These are phyloP conservation scores for Rhodamnia argentea DNA, from an alignment of 345 rosid genomes.

Conservation along the genomic window DNA sequence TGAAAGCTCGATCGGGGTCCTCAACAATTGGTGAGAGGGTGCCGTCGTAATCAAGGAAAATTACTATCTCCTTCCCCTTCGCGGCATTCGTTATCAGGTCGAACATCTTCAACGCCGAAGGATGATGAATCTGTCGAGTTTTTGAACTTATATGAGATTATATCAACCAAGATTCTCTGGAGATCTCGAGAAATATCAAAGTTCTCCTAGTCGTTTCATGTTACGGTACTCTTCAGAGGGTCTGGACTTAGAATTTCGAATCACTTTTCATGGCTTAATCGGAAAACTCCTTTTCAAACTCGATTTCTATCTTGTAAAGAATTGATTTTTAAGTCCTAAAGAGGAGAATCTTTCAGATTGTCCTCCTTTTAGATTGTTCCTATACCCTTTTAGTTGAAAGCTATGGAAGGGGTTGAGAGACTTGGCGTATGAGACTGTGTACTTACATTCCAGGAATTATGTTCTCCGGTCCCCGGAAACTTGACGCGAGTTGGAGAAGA, in stretches of 20 bases:
- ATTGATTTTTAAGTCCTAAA: neutral
- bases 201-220: neutral
- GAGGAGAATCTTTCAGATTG: neutral
- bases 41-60: constrained; percentile 95
- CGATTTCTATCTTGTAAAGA: neutral
- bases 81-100: constrained; percentile 50
- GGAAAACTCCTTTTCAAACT: neutral
- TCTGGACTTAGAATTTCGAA: neutral
- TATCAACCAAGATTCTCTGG: neutral
- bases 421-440: neutral
- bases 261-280: neutral
- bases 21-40: constrained; percentile 93
- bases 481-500: constrained; percentile 75
- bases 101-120: constrained; percentile 74
- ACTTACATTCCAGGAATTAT: constrained; percentile 63
- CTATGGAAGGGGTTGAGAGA: neutral
- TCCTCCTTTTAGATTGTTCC: neutral
- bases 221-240: neutral
- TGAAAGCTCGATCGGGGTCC: constrained; percentile 92
- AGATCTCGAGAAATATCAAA: neutral
- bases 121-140: constrained; percentile 47
- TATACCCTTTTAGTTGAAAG: neutral
- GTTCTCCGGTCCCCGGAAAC: constrained; percentile 19
- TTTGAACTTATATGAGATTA: neutral
- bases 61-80: constrained; percentile 67